Evolutionary conservation across 768 basidiomycete genomes (phyloP).

Genomic region (Leucosporidium scottii): DNA sequence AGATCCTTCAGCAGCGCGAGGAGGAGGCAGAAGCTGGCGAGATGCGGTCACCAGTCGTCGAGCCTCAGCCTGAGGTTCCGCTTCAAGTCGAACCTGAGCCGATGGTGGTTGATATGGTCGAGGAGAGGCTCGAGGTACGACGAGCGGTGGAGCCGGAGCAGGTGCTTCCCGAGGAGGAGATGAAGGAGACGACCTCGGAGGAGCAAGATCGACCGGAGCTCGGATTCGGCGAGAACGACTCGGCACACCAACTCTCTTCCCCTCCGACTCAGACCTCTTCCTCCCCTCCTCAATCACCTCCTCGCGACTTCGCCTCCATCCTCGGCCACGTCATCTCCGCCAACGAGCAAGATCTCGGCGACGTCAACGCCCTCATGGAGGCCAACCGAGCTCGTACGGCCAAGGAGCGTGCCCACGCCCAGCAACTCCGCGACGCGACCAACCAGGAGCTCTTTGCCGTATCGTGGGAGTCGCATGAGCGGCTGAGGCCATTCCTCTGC

Average conservation of each 20-base stretch:
- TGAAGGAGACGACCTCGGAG: no score
- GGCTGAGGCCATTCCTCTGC: slow-evolving; percentile 15
- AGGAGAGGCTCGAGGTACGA: neutral
- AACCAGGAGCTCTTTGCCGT: neutral
- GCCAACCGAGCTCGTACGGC: neutral
- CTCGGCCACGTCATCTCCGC: slow-evolving; percentile 2
- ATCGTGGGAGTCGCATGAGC: slow-evolving; percentile 6
- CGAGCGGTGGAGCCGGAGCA: neutral
- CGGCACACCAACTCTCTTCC: neutral
- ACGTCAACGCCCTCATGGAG: neutral
- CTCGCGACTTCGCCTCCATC: neutral
- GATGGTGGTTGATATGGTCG: no score
- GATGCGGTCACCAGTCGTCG: no score
- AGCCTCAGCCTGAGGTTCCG: no score
- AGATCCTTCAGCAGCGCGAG: no score
- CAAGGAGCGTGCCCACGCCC: neutral
- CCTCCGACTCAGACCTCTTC: neutral
- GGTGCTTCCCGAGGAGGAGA: neutral
- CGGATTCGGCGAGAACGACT: no score
- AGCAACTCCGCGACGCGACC: neutral
- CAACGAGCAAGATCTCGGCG: neutral
- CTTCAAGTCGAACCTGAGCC: no score
- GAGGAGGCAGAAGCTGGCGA: no score
- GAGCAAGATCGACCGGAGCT: no score
- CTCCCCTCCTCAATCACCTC: neutral